Evolutionary conservation across 352 stramenopile species (phyloP), one percentile per base, ranked within the genome.

Genomic region (Globisporangium uncinulatum): DNA sequence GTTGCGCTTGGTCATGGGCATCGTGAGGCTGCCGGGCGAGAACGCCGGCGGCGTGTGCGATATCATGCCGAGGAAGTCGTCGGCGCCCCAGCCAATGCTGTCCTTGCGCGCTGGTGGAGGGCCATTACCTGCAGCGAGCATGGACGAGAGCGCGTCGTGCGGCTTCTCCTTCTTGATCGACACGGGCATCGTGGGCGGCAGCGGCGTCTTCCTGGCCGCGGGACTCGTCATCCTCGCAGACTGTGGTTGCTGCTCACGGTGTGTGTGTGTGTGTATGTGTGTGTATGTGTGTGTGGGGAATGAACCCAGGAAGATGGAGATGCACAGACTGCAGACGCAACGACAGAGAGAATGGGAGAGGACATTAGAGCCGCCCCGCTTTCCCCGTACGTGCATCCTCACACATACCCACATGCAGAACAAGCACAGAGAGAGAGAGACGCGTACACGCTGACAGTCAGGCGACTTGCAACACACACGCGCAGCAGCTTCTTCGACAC

Each of bases 11-110:
- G 81, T 89, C 76, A 90, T 87, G 45, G 85, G 83, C 79, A 93
- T 88, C 32, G 81, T 94, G 48, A 94, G 77, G 67, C 86, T 95
- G 34, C 86, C 86, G 3, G 88, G 87, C 31, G 88, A 96, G 69
- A 97, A 96, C 31, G 86, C 86, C n/a, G 88, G 87, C 31, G 88
- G 88, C 8, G 88, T 96, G 71, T 97, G 88, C 17, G 76, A 86
- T 60, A 94, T 94, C 82, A 94, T 94, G 53, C 82, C 80, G 37
- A 94, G 61, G 39, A 94, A 90, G 67, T 94, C 84, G 63, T 94
- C 84, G 10, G 83, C 79, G 47, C 78, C 80, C 82, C 82, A 92
- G 56, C 82, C 82, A 56, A 94, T 84, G 29, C 74, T 89, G 67
- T 94, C 84, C 66, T 92, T 93, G 54, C 81, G 81, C 46, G 36